These are phyloP conservation scores for Capronia americana DNA, from an alignment of 2,329 filamentous ascomycete genomes.

Conservation along the genomic window DNA sequence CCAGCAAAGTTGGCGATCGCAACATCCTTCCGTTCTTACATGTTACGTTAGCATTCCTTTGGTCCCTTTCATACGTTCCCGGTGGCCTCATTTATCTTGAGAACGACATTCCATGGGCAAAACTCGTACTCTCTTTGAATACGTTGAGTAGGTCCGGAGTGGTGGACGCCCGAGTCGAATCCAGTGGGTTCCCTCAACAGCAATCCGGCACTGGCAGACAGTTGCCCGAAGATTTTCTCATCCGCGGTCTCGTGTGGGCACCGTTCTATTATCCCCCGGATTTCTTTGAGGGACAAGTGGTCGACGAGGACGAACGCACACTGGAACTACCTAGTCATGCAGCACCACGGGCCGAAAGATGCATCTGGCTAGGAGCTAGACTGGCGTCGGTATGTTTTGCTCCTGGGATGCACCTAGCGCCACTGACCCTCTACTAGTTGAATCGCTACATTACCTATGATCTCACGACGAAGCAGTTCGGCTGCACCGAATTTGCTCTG, in stretches of 20 bases:
- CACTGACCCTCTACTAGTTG: constrained; percentile 33
- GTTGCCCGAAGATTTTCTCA: constrained; percentile 64
- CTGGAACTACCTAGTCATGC: constrained; percentile 59
- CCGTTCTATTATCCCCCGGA: constrained; percentile 56
- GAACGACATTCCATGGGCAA: constrained; percentile 57
- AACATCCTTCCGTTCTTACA: constrained; percentile 63
- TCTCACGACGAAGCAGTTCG: constrained; percentile 42
- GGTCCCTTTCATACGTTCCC: constrained; percentile 49
- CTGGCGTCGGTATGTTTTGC: constrained; percentile 50
- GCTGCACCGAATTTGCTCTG: constrained; percentile 40
- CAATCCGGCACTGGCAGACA: constrained; percentile 53
- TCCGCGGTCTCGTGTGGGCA: constrained; percentile 63
- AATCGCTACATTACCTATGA: constrained; percentile 51
- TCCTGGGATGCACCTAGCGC: not conserved
- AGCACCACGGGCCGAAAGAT: constrained; percentile 57
- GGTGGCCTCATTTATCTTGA: constrained; percentile 50
- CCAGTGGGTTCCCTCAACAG: constrained; percentile 50
- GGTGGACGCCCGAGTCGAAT: constrained; percentile 46
- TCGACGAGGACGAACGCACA: constrained; percentile 62
- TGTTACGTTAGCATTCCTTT: constrained; percentile 61
- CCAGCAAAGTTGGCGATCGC: constrained; percentile 57
- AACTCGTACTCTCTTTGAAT: constrained; percentile 61
- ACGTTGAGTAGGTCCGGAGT: constrained; percentile 53
- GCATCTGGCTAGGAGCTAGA: constrained; percentile 57
- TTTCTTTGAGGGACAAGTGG: constrained; percentile 58